Evolutionary conservation across 306 rosid genomes (phyloP), one percentile per base, ranked within the genome.

Genomic region (Gynostemma pentaphyllum): DNA sequence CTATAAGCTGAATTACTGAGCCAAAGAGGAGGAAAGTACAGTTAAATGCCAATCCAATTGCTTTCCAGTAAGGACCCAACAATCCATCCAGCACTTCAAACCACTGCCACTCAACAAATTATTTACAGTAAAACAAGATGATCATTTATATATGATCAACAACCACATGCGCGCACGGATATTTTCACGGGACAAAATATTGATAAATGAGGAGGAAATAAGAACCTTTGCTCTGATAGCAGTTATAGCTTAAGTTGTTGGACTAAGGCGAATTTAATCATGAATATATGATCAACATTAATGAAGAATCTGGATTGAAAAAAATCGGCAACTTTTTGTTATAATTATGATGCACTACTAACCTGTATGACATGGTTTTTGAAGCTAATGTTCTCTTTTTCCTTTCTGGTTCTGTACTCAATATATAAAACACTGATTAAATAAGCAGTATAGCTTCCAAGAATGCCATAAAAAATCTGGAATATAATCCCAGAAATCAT

Each of bases 291-390:
- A n/a, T n/a, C n/a, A n/a, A n/a, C n/a, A 26, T 5, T 2, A 1
- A 27, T 53, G 23, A 29, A 53, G 4, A 28, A 15, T 6, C 29
- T 53, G 11, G 4, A 2, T 2, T 5, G 11, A 23, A 11, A 34
- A 30, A 34, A 1, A 1, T 50, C 3, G 22, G 56, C 34, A 7
- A 9, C 18, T 30, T 16, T 18, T 9, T 34, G 5, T 34, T 4
- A 5, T 34, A 34, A 2, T 39, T 39, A 39, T 39, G 44, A 37
- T 55, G 55, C 21, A 59, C 34, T 26, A 29, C 50, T 79, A 9
- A 80, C 88, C 89, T 83, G 89, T 66, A 83, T 83, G 63, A 83
- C 86, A 75, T 83, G 89, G 75, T 83, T 83, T 68, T 83, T 81
- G 86, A 83, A 83, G 75, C 8, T 78, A 73, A 78, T 80, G 50